Evolutionary conservation across 2,329 filamentous ascomycete species (phyloP).

Genomic region (Coniella lustricola): DNA sequence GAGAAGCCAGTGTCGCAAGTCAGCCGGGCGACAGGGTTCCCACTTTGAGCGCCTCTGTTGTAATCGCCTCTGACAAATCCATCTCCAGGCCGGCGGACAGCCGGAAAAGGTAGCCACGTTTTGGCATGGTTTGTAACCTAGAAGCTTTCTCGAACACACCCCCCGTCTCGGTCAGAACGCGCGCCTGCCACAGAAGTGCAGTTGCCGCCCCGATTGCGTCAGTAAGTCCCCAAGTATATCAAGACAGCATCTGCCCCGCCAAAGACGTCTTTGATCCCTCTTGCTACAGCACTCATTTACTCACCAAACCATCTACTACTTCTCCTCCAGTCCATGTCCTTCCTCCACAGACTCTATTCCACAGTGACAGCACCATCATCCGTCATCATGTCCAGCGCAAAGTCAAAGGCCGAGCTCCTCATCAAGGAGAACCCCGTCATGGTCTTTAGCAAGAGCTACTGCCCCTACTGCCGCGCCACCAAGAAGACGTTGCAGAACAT

Average conservation of each 20-base stretch:
- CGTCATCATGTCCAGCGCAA: slow-evolving; percentile 73
- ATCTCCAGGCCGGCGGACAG: no score
- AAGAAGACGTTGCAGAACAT: slow-evolving; percentile 67
- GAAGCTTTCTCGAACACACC: no score
- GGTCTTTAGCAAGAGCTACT: slow-evolving; percentile 96
- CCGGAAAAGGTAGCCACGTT: no score
- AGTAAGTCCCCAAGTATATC: no score
- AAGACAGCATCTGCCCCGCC: not conserved
- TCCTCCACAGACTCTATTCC: slow-evolving; percentile 67
- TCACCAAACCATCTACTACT: slow-evolving; percentile 18
- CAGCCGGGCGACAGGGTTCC: no score
- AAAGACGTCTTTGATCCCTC: not conserved
- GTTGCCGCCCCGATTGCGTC: no score
- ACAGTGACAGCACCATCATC: slow-evolving; percentile 39
- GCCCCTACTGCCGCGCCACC: slow-evolving; percentile 79
- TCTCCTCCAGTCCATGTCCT: slow-evolving; percentile 43
- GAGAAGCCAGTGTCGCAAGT: no score
- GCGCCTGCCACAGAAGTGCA: no score
- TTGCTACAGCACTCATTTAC: slow-evolving; percentile 3
- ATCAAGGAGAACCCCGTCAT: slow-evolving; percentile 87
- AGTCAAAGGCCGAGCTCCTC: slow-evolving; percentile 74
- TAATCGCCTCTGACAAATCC: no score
- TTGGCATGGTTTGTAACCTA: no score
- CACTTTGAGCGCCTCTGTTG: no score
- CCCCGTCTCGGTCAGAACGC: no score